Percentiles rank a stretch among this genome's conserved stretches.
phyloP scores from a whole-genome alignment of 257 asterid genomes.

The Fraxinus anomala region DNA sequence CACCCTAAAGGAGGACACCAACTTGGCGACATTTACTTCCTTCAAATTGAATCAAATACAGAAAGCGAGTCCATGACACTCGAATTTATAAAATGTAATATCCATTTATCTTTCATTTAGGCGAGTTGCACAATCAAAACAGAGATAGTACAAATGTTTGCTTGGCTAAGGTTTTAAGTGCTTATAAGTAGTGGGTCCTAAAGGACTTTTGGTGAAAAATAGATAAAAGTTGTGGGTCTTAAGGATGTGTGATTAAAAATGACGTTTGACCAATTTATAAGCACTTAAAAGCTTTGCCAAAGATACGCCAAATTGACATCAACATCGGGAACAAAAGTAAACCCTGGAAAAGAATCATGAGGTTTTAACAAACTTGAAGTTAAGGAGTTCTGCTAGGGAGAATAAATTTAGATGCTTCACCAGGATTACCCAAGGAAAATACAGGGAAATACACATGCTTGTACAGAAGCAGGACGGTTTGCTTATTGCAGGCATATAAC shows the following conservation, averaged over 20 bases:
- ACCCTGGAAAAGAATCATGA: not conserved
- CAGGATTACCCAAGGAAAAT: not conserved
- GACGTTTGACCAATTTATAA: too few species aligned
- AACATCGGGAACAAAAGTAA: not conserved
- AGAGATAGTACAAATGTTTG: not conserved
- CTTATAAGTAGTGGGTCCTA: too few species aligned
- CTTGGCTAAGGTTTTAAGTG: too few species aligned
- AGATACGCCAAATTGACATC: not conserved
- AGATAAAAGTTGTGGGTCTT: too few species aligned
- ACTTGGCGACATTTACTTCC: not conserved
- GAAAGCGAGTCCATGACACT: not conserved
- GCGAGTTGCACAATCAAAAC: not conserved
- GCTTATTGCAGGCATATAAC: not conserved
- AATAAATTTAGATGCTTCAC: not conserved
- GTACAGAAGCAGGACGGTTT: not conserved
- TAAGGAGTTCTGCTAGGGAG: not conserved
- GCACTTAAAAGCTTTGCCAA: too few species aligned
- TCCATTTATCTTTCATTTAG: not conserved
- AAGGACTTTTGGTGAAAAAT: too few species aligned
- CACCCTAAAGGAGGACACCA: not conserved
- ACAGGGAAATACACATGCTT: not conserved
- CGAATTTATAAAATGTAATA: not conserved
- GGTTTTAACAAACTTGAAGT: not conserved
- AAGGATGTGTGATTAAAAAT: too few species aligned
- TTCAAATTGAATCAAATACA: not conserved